Conservation (phyloP, 495 filamentous ascomycete species). For the Sabuloglossum arenarium region DNA sequence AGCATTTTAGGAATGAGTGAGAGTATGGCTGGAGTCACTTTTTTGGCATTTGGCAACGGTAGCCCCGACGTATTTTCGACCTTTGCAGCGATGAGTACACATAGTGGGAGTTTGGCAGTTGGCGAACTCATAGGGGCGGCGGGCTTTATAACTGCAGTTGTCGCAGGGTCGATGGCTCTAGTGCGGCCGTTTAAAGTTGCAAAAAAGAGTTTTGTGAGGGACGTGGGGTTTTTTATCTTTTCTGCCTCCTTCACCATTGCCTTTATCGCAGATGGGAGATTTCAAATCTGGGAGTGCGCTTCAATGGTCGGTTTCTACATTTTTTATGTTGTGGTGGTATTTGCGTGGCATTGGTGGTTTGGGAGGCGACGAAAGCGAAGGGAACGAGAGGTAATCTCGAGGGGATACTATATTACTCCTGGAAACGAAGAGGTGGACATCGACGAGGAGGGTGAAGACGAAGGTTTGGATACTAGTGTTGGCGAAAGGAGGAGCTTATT, state of each 20-base stretch:
- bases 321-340: constrained; percentile 77
- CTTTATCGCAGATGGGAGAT: constrained; percentile 64
- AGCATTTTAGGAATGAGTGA: constrained; percentile 80
- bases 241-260: constrained; percentile 76
- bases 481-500: constrained; percentile 30
- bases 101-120: constrained; percentile 86
- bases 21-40: constrained; percentile 89
- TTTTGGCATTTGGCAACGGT: constrained; percentile 96
- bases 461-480: constrained; percentile 27
- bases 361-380: constrained; percentile 33
- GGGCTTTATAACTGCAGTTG: constrained; percentile 89
- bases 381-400: constrained; percentile 43
- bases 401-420: constrained; percentile 49
- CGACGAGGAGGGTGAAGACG: constrained; percentile 55
- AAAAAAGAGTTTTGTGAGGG: constrained; percentile 70
- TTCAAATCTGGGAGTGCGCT: constrained; percentile 74
- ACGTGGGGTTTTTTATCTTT: constrained; percentile 83
- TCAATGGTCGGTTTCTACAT: constrained; percentile 82
- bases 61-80: constrained; percentile 98
- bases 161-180: constrained; percentile 94
- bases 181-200: constrained; percentile 84
- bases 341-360: constrained; percentile 81
- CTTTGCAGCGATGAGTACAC: constrained; percentile 91
- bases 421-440: constrained; percentile 39
- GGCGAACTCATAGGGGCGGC: constrained; percentile 93